A percentile compares a stretch with the other conserved stretches of the same genome.
phyloP scores from a whole-genome alignment of 2,329 filamentous ascomycete genomes.

The Leptographium galeiforme region DNA sequence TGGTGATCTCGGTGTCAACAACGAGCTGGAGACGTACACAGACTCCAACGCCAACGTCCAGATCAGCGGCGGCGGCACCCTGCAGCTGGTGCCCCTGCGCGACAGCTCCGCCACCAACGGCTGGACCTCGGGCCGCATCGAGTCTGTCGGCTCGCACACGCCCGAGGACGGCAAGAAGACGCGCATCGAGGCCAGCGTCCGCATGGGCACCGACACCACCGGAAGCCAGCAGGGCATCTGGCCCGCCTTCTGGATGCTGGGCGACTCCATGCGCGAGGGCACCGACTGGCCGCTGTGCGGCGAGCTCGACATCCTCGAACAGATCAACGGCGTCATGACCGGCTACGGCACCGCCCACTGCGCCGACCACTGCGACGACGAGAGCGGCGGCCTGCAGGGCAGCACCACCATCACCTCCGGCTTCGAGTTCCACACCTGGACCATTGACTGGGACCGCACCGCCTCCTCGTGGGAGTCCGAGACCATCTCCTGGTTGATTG shows the following conservation, averaged over 20 bases:
- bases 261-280: constrained; percentile 33
- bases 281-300: constrained; percentile 38
- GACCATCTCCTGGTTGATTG: constrained; percentile 32
- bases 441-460: constrained; percentile 32
- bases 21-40: constrained; percentile 37
- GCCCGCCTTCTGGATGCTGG: constrained; percentile 47
- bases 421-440: constrained; percentile 33
- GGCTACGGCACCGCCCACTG: constrained; percentile 41
- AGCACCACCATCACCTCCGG: constrained; percentile 22
- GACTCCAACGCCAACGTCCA: constrained; percentile 32
- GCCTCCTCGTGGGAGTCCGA: constrained; percentile 29
- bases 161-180: constrained; percentile 31
- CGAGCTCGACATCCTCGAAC: constrained; percentile 46
- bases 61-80: constrained; percentile 32
- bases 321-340: constrained; percentile 32
- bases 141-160: constrained; percentile 33
- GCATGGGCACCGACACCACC: constrained; percentile 27
- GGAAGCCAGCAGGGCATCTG: constrained; percentile 37
- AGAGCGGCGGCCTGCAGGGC: constrained; percentile 29
- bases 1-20: constrained; percentile 48
- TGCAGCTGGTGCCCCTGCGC: constrained; percentile 37
- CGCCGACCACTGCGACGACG: constrained; percentile 38
- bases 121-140: constrained; percentile 44
- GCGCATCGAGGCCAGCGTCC: constrained; percentile 30
- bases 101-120: constrained; percentile 22